These are phyloP conservation scores for Talaromyces verruculosus DNA, from an alignment of 2,329 filamentous ascomycete species.

Conservation along the genomic window DNA sequence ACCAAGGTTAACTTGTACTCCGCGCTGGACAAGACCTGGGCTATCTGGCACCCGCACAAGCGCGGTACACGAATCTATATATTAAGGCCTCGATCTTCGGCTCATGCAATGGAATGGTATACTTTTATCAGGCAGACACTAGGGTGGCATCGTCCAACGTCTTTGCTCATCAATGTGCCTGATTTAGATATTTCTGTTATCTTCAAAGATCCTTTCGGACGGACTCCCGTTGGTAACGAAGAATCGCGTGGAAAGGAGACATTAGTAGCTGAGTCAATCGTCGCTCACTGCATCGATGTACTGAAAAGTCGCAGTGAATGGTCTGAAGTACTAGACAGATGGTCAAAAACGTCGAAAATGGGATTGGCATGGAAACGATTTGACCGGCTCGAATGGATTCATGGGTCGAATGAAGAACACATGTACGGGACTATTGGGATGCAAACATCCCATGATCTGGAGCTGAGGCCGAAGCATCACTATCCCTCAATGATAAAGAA, in stretches of 20 bases:
- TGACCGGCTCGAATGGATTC: slow-evolving; percentile 67
- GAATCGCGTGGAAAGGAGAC: slow-evolving; percentile 53
- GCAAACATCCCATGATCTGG: slow-evolving; percentile 65
- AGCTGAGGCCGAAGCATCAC: slow-evolving; percentile 64
- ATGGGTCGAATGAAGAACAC: slow-evolving; percentile 63
- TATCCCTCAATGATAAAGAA: slow-evolving; percentile 56
- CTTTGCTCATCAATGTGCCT: slow-evolving; percentile 62
- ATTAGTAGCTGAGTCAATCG: slow-evolving; percentile 57
- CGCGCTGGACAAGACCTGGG: slow-evolving; percentile 65
- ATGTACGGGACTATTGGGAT: slow-evolving; percentile 71
- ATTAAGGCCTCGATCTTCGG: slow-evolving; percentile 60
- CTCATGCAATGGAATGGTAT: slow-evolving; percentile 67
- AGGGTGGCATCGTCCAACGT: slow-evolving; percentile 57
- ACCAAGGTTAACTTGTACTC: slow-evolving; percentile 65
- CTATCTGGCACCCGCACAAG: slow-evolving; percentile 59
- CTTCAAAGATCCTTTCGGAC: slow-evolving; percentile 61
- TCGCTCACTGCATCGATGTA: slow-evolving; percentile 60
- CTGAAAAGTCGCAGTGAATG: slow-evolving; percentile 59
- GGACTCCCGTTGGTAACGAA: slow-evolving; percentile 47
- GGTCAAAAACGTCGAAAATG: slow-evolving; percentile 59
- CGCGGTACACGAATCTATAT: slow-evolving; percentile 61
- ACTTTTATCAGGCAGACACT: slow-evolving; percentile 62
- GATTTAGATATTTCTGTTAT: slow-evolving; percentile 61
- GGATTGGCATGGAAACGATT: slow-evolving; percentile 69
- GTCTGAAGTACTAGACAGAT: slow-evolving; percentile 59